Conservation (phyloP, 768 basidiomycete genomes). For the Calvatia gigantea region DNA sequence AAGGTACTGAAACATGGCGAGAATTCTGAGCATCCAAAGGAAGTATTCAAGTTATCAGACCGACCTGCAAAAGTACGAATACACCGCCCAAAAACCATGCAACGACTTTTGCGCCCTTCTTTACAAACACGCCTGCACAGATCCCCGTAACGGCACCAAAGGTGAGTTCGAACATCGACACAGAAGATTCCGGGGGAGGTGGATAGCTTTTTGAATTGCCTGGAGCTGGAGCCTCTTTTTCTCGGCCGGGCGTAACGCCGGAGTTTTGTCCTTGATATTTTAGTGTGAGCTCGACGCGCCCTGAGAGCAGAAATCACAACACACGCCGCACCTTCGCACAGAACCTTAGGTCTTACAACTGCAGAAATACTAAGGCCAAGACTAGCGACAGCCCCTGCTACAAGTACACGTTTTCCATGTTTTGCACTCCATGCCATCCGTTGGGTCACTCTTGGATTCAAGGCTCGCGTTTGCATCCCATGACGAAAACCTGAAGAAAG, state of each 20-base stretch:
- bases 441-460: background rate
- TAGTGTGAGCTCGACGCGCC: background rate
- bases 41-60: conserved; percentile 17
- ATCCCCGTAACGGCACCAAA: conserved; percentile 90
- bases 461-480: background rate
- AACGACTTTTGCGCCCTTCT: conserved; percentile 84
- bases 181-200: conserved; percentile 64
- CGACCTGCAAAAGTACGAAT: conserved; percentile 87
- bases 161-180: conserved; percentile 77
- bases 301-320: no score
- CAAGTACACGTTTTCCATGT: conserved; percentile 14
- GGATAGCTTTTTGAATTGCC: conserved; percentile 22
- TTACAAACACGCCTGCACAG: conserved; percentile 90
- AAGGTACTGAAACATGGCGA: conserved; percentile 59
- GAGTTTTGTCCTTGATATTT: background rate
- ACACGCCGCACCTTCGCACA: conserved; percentile 50
- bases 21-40: background rate
- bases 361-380: conserved; percentile 43
- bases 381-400: conserved; percentile 33
- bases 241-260: background rate
- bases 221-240: background rate
- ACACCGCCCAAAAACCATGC: conserved; percentile 89
- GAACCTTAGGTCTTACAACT: conserved; percentile 30
- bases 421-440: background rate
- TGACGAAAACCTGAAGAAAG: background rate